A percentile compares a stretch with the other conserved stretches of the same genome.
Evolutionary conservation across 2,329 filamentous ascomycete species (phyloP).

Genomic region (Fusarium paranaense): DNA sequence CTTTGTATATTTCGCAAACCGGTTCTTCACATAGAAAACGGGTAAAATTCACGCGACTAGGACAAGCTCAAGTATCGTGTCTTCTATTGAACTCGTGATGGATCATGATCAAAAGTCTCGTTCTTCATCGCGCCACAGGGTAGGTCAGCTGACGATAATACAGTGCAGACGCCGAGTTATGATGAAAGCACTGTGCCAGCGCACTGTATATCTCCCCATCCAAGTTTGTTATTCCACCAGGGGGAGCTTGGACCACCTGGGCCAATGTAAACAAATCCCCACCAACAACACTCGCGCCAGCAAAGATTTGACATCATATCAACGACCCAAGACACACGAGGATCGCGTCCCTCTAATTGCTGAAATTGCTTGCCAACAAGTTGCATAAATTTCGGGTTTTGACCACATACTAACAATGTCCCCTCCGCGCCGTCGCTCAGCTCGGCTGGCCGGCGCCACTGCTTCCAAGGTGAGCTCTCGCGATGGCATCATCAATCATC

Average conservation of each 20-base stretch:
- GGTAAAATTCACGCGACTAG: neutral
- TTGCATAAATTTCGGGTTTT: conserved; percentile 26
- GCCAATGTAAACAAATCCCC: conserved; percentile 47
- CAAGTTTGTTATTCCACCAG: conserved; percentile 29
- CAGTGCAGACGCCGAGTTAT: neutral
- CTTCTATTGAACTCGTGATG: neutral
- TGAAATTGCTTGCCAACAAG: conserved; percentile 35
- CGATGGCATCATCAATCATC: conserved; percentile 21
- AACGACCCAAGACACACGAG: conserved; percentile 40
- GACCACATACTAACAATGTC: conserved; percentile 49
- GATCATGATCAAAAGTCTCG: neutral
- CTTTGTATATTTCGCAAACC: neutral
- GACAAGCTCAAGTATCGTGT: neutral
- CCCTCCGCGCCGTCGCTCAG: conserved; percentile 58
- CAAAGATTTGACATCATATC: conserved; percentile 47
- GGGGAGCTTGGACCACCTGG: conserved; percentile 43
- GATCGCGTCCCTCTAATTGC: conserved; percentile 40
- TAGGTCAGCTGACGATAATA: conserved; percentile 5
- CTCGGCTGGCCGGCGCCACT: conserved; percentile 53
- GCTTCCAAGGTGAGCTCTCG: conserved; percentile 50
- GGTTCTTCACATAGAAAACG: neutral
- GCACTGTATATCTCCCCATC: conserved; percentile 29
- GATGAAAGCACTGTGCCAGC: fast-evolving
- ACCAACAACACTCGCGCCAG: conserved; percentile 41
- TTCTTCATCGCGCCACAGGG: conserved; percentile 5